Base-by-base conservation (phyloP, 2,329 filamentous ascomycete genomes). In the Cryphonectria carpinicola region DNA sequence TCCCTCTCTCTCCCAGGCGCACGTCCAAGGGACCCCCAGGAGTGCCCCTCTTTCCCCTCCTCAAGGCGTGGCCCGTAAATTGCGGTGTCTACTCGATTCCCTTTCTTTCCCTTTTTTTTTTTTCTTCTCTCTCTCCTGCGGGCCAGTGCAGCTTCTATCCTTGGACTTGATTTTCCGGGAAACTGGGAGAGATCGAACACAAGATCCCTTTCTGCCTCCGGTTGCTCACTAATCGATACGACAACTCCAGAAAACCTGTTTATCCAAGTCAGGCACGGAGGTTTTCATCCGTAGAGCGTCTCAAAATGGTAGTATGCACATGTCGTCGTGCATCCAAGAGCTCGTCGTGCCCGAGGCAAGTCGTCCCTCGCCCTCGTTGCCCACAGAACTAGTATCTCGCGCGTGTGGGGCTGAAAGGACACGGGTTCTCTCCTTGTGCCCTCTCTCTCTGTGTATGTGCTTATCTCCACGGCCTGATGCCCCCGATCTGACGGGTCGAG, bases 231-330 rank as follows among this genome's bases (percentile, higher is more conserved):
- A 11, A 46, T 67, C 65, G 41, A 28, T 17, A 28, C 54, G 41
- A 58, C 39, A 7, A 37, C 28, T 52, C 65, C 65, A 28, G n/a
- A 52, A 66, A 67, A 67, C 65, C 37, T 46, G 65, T 67, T 67
- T 61, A 10, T 41, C 65, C 6, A 41, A 6, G 28, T 1, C 46
- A 37, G 17, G 54, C 41, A 11, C 65, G 65, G 65, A 67, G 52
- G 14, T 6, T 67, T 61, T 60, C 7, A 14, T 58, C 54, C 54
- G 54, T 14, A 19, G 54, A 32, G 54, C 25, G 14, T 56, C 25
- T 37, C 32, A 39, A 39, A 32, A 32, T 2, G 2, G 56, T 61
- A 37, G 14, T 35, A 5, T 37, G 37, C 56, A 37, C 58, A 61
- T 11, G 58, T 39, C 58, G 58, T 25, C 58, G 58, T 39, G 58